Evolutionary conservation across 768 basidiomycete genomes (phyloP).

Genomic region (Naganishia vaughanmartiniae): DNA sequence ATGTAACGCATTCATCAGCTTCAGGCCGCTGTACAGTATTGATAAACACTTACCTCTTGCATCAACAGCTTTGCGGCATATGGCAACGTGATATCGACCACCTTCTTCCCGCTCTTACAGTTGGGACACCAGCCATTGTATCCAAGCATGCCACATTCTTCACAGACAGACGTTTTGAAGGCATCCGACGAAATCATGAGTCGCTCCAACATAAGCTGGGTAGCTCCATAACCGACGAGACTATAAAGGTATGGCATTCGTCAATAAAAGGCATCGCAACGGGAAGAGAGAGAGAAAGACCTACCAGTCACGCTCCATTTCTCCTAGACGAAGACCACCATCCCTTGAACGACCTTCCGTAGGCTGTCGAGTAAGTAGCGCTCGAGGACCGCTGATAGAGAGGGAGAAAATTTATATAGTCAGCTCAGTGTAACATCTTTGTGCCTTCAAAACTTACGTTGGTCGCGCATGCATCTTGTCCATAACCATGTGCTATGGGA

Average conservation of each 20-base stretch:
- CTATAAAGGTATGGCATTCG: constrained; percentile 31
- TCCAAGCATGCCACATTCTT: constrained; percentile 90
- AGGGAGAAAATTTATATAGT: not conserved
- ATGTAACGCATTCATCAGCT: not conserved
- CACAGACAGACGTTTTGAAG: constrained; percentile 94
- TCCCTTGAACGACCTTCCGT: constrained; percentile 98
- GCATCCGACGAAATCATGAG: constrained; percentile 99
- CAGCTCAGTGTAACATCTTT: not conserved
- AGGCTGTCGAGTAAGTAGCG: constrained; percentile 92
- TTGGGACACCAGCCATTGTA: constrained; percentile 79
- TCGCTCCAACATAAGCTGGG: constrained; percentile 89
- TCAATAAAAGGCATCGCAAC: not conserved
- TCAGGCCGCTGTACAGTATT: too few relatives aligned
- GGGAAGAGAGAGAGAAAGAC: constrained; percentile 38
- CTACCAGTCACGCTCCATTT: constrained; percentile 96
- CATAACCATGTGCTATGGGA: constrained; percentile 93
- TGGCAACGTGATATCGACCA: constrained; percentile 91
- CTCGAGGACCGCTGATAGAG: constrained; percentile 82
- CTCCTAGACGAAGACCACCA: constrained; percentile 91
- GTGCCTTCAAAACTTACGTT: constrained; percentile 60
- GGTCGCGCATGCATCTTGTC: constrained; percentile 99
- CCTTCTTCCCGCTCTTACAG: constrained; percentile 94
- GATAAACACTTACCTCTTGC: constrained; percentile 48
- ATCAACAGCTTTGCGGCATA: constrained; percentile 77
- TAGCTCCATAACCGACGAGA: constrained; percentile 94